Base-by-base conservation (phyloP, 1,284 basidiomycete species). In the Ustilago esculenta region DNA sequence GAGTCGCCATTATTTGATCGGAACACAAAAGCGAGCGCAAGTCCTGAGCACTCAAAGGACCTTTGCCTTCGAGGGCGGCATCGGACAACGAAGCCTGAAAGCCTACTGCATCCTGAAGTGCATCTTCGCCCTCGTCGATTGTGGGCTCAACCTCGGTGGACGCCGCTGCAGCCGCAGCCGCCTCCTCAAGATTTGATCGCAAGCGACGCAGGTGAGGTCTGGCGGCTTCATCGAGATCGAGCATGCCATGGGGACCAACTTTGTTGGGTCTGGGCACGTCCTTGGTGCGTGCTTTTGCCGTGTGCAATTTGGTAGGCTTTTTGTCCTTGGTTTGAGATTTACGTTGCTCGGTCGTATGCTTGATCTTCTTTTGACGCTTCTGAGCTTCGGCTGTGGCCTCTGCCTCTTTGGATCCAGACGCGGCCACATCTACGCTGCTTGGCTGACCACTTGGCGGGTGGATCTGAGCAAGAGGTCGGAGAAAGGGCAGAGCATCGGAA, bases 391-490 rank as follows among this genome's bases (percentile, higher is more conserved):
- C 32, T 21, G 46, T 11, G 6, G 21, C 21, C 11, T 57, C 50
- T 23, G 4, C 15, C 12, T 41, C 21, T 2, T 53, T 54, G 10
- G 45, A 34, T 0, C 14, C 54, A 17, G 32, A 12, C 15, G 32
- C 41, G 2, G 57, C 24, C 5, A 56, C 37, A 24, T 53, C 58
- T 1, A 46, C 49, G n/a, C 35, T 46, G 34, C 45, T 50, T n/a
- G 58, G 5, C 27, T 48, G 47, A 3, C 49, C 65, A n/a, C 45
- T 65, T 3, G 60, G 32, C 4, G 73, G 57, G 4, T 48, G 36
- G 39, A 77, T 77, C 45, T 77, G 75, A 14, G 68, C 66, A 1
- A 77, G 53, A 0, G 74, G 74, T 8, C 66, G 46, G 6, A 69
- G 25, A 32, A 51, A 52, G 1, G 66, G 60, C 3, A 55, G 21